Evolutionary conservation across 1,139 yeast genomes (phyloP).

Genomic region (Blastobotrys arbuscula): DNA sequence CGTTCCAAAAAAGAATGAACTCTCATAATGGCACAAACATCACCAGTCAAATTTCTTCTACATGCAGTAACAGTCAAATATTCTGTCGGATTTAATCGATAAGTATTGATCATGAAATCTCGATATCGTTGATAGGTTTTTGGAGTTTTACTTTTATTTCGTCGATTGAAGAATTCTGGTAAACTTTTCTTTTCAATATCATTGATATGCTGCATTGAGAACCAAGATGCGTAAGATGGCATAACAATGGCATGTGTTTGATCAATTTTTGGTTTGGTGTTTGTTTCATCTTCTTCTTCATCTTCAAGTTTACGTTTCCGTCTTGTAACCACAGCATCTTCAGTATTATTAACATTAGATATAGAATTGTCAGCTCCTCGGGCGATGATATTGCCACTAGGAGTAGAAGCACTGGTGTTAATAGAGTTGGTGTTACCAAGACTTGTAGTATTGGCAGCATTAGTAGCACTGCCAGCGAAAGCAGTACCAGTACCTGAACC

Average conservation of each 20-base stretch:
- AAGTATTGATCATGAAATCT: slow-evolving; percentile 90
- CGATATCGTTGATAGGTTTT: slow-evolving; percentile 81
- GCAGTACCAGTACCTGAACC: too few relatives aligned
- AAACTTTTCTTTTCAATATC: slow-evolving; percentile 62
- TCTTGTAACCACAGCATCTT: slow-evolving; percentile 6
- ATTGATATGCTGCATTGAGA: slow-evolving; percentile 66
- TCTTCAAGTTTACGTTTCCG: slow-evolving; percentile 10
- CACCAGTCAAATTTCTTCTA: slow-evolving; percentile 91
- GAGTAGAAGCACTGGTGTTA: neutral
- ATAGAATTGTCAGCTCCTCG: neutral
- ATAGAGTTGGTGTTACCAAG: neutral
- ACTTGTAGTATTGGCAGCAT: too few relatives aligned
- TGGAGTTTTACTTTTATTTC: slow-evolving; percentile 81
- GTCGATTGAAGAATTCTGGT: slow-evolving; percentile 82
- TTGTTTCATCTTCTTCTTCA: slow-evolving; percentile 1
- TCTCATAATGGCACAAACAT: slow-evolving; percentile 89
- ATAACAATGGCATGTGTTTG: slow-evolving; percentile 89
- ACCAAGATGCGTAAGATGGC: slow-evolving; percentile 94
- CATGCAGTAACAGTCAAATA: slow-evolving; percentile 90
- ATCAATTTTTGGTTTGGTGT: slow-evolving; percentile 20
- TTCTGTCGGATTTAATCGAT: slow-evolving; percentile 88
- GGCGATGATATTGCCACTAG: neutral
- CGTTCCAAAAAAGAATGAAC: slow-evolving; percentile 83
- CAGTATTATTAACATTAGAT: slow-evolving; percentile 1
- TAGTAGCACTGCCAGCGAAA: too few relatives aligned